Evolutionary conservation across 805 yeast genomes (phyloP).

Genomic region (Candida ponderosae): DNA sequence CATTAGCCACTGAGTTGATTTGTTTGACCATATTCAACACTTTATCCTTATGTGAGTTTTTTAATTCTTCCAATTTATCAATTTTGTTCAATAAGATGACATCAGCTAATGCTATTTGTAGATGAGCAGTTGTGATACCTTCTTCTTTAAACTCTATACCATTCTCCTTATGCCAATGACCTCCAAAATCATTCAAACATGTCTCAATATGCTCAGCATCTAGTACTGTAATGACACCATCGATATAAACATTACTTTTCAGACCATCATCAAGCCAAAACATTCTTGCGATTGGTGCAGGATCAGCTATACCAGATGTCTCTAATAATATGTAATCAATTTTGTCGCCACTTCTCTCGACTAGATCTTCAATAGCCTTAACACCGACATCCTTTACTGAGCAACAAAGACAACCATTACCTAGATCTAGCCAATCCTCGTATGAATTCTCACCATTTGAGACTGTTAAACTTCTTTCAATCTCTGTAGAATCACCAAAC

Average conservation of each 20-base stretch:
- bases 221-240: slow-evolving; percentile 84
- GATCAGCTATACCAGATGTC: slow-evolving; percentile 96
- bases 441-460: slow-evolving; percentile 44
- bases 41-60: slow-evolving; percentile 14
- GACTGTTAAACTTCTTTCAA: slow-evolving; percentile 80
- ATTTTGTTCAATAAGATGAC: slow-evolving; percentile 70
- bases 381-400: slow-evolving; percentile 95
- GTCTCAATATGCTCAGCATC: slow-evolving; percentile 61
- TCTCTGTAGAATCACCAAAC: slow-evolving; percentile 84
- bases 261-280: slow-evolving; percentile 95
- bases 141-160: slow-evolving; percentile 33
- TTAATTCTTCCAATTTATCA: slow-evolving; percentile 38
- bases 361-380: slow-evolving; percentile 82
- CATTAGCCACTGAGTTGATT: slow-evolving; percentile 66
- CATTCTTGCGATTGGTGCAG: slow-evolving; percentile 95
- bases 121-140: slow-evolving; percentile 69
- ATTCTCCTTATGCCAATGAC: slow-evolving; percentile 55
- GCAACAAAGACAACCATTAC: slow-evolving; percentile 95
- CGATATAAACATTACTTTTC: slow-evolving; percentile 76
- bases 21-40: slow-evolving; percentile 33
- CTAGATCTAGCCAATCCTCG: slow-evolving; percentile 93
- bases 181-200: slow-evolving; percentile 65
- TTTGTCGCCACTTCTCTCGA: slow-evolving; percentile 57
- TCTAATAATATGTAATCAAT: slow-evolving; percentile 91
- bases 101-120: slow-evolving; percentile 89